These are phyloP conservation scores for Prunus persica DNA, from an alignment of 306 rosid species.

Conservation along the genomic window Prunus_persica_NCBIv2 NC_034014.1:27459501-27460000, in stretches of 20 bases:
- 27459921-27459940: background rate
- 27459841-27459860: background rate
- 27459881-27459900: background rate
- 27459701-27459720: conserved; percentile 3
- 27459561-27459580: background rate
- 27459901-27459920: background rate
- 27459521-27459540: background rate
- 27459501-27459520: conserved; percentile 10
- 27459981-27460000: background rate
- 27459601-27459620: background rate
- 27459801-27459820: background rate
- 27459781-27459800: background rate
- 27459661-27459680: background rate
- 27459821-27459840: background rate
- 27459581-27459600: conserved; percentile 10
- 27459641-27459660: background rate
- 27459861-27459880: background rate
- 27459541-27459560: conserved; percentile 14
- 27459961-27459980: background rate
- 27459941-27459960: background rate
- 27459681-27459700: conserved; percentile 2
- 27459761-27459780: background rate
- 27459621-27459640: background rate
- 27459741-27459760: background rate
- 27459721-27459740: background rate